These are phyloP conservation scores for Psidium friedrichsthalianum DNA, from an alignment of 345 rosid genomes.

Conservation along the genomic window DNA sequence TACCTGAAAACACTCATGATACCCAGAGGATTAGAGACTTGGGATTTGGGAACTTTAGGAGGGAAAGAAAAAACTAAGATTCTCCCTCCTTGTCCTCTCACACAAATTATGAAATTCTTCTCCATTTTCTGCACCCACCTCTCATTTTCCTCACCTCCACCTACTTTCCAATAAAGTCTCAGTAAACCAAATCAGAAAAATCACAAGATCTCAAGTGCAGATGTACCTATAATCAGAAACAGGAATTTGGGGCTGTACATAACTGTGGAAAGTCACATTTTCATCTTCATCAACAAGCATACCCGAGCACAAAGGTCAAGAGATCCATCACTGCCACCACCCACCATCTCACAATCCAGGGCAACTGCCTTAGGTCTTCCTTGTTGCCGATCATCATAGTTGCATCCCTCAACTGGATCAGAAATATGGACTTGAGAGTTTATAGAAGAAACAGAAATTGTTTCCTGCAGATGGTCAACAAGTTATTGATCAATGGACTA, in stretches of 20 bases:
- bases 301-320: constrained; percentile 54
- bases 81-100: neutral
- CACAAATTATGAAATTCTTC: neutral
- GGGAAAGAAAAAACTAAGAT: neutral
- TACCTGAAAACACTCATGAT: constrained; percentile 18
- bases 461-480: constrained; percentile 15
- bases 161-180: neutral
- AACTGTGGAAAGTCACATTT: constrained; percentile 42
- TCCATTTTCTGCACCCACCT: neutral
- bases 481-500: neutral
- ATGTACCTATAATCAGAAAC: constrained; percentile 52
- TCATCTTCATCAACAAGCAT: constrained; percentile 68
- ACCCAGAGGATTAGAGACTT: neutral
- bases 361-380: constrained; percentile 34
- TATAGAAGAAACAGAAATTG: neutral
- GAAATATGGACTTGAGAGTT: constrained; percentile 6
- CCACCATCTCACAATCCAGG: constrained; percentile 76
- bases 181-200: neutral
- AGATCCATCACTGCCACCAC: constrained; percentile 53
- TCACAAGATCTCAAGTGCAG: neutral
- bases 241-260: constrained; percentile 43
- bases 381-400: neutral
- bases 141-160: neutral
- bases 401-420: neutral
- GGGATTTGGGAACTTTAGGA: neutral